Evolutionary conservation across 331 rosid genomes (phyloP), one percentile per base, ranked within the genome.

Genomic region (Ulmus americana): DNA sequence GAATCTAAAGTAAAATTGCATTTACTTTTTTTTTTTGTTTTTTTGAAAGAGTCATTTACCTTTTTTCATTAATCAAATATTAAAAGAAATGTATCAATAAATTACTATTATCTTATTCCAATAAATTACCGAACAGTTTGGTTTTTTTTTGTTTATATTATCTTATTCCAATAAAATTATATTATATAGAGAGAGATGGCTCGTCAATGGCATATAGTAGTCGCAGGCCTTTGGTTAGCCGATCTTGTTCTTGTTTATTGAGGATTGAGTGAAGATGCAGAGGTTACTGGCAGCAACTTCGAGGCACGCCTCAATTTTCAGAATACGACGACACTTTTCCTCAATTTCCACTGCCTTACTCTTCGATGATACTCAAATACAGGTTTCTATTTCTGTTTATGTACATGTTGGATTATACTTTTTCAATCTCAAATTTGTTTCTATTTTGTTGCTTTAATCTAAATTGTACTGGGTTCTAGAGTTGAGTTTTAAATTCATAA

Each of bases 321-420:
- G 70, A 70, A 76, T 52, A 3, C 80, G 63, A 28, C 40, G 58
- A 47, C 74, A 55, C 5, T 59, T 52, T 70, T 85, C 90, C 74
- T 69, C 86, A 14, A 85, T 83, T 73, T 86, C 96, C 35, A 81
- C 95, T 7, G 81, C 95, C 14, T 59, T 92, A n/a, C 97, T 86
- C 64, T 88, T 86, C 76, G 95, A 88, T 40, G 88, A 91, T 40
- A 92, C 97, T 57, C 94, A 92, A 81, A 73, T 85, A 67, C 96
- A 88, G 95, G 97, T 88, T 62, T 49, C 38, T 41, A 49, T 62
- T 2, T 14, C 9, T 1, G 2, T 4, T 9, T 53, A 6, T 48
- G 5, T 43, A 38, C 45, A 10, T 45, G 0, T 43, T 14, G 38
- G 10, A 35, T 6, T 16, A 6, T 46, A 7, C 40, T 6, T 15